phyloP scores from a whole-genome alignment of 805 yeast species.

The Candida sakaeoensis region DNA sequence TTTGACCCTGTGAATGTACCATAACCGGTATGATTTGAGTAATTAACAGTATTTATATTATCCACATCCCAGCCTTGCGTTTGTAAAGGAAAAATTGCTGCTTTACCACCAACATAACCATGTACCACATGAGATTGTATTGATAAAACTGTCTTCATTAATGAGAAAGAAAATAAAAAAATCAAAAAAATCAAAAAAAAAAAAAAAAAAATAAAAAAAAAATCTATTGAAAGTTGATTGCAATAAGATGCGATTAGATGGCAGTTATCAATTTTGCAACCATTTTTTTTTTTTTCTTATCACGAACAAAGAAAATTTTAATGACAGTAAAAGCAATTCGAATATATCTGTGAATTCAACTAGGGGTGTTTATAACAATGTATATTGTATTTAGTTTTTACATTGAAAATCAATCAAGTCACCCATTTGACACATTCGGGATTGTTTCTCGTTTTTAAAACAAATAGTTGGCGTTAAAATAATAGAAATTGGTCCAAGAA shows the following conservation, averaged over 20 bases:
- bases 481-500: too few relatives aligned
- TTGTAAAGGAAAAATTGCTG: slow-evolving; percentile 88
- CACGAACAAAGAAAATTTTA: too few relatives aligned
- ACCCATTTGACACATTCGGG: too few relatives aligned
- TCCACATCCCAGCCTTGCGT: slow-evolving; percentile 91
- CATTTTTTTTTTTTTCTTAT: neutral
- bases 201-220: slow-evolving; percentile 3
- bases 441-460: too few relatives aligned
- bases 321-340: too few relatives aligned
- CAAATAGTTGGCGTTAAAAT: too few relatives aligned
- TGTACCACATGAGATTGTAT: slow-evolving; percentile 91
- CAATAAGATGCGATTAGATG: neutral
- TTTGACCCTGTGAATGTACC: slow-evolving; percentile 60
- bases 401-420: too few relatives aligned
- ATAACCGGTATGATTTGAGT: slow-evolving; percentile 92
- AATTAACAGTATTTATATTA: slow-evolving; percentile 79
- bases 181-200: neutral
- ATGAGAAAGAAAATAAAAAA: slow-evolving; percentile 2
- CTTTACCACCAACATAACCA: slow-evolving; percentile 92
- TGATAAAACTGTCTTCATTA: slow-evolving; percentile 18
- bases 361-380: too few relatives aligned
- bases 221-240: neutral
- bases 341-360: too few relatives aligned
- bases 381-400: too few relatives aligned
- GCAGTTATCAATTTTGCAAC: neutral